Evolutionary conservation across 352 stramenopile species (phyloP).

Genomic region (Phytophthora palmivora): DNA sequence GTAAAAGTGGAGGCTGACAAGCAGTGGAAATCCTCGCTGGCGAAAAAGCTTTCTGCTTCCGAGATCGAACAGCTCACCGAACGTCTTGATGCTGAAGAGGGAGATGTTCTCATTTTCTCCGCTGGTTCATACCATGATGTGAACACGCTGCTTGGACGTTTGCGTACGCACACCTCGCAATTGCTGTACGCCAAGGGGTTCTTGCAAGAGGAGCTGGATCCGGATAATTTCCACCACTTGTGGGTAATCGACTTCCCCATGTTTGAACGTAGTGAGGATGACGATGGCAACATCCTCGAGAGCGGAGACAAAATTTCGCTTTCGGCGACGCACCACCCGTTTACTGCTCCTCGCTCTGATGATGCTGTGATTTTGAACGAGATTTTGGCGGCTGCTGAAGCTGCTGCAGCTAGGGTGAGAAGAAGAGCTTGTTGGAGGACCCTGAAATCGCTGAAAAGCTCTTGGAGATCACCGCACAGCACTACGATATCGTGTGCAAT

Average conservation of each 20-base stretch:
- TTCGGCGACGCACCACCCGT: constrained; percentile 87
- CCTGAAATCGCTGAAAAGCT: constrained; percentile 59
- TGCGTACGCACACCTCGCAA: constrained; percentile 72
- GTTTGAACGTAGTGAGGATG: constrained; percentile 81
- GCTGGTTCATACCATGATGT: constrained; percentile 63
- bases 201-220: constrained; percentile 66
- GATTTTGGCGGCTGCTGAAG: constrained; percentile 39
- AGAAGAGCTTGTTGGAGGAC: constrained; percentile 58
- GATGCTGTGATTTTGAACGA: constrained; percentile 54
- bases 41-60: constrained; percentile 57
- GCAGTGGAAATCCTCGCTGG: constrained; percentile 79
- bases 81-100: constrained; percentile 58
- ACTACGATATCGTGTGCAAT: constrained; percentile 92
- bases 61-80: constrained; percentile 61
- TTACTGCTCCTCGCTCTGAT: constrained; percentile 73
- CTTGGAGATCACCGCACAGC: constrained; percentile 70
- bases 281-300: constrained; percentile 40
- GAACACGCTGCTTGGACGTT: constrained; percentile 64
- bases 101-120: constrained; percentile 76
- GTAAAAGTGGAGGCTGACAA: constrained; percentile 65
- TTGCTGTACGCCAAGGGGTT: constrained; percentile 66
- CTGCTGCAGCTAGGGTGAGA: constrained; percentile 14
- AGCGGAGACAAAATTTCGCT: constrained; percentile 47
- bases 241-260: constrained; percentile 91
- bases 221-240: constrained; percentile 78